Percentiles rank a stretch among this genome's conserved stretches.
These are phyloP conservation scores for Spergularia bocconei DNA, from an alignment of 148 eudicot genomes.

Conservation along the genomic window DNA sequence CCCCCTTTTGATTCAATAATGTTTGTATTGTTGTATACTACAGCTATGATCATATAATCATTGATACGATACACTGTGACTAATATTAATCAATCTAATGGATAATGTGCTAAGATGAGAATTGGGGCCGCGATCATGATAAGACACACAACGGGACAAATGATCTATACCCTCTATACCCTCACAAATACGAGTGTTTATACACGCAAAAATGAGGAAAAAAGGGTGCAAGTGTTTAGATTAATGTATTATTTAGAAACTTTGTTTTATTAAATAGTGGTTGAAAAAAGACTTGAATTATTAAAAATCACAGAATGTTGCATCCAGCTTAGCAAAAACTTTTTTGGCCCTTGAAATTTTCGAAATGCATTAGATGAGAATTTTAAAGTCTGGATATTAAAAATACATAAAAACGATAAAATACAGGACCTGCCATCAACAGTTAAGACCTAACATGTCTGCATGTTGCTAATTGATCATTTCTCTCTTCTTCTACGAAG, in stretches of 20 bases:
- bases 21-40: not conserved
- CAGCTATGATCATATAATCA: not conserved
- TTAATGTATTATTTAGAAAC: too few relatives aligned
- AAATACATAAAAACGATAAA: not conserved
- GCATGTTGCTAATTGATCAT: slow-evolving; percentile 1
- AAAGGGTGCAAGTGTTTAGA: too few relatives aligned
- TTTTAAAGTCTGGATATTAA: not conserved
- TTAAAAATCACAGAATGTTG: too few relatives aligned
- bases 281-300: too few relatives aligned
- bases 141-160: too few relatives aligned
- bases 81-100: too few relatives aligned
- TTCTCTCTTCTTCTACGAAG: slow-evolving; percentile 8
- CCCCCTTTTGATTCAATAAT: not conserved
- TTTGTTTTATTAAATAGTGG: too few relatives aligned
- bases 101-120: too few relatives aligned
- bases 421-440: slow-evolving; percentile 15
- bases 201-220: too few relatives aligned
- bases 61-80: not conserved
- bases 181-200: too few relatives aligned
- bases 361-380: not conserved
- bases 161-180: too few relatives aligned
- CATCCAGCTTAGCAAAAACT: not conserved
- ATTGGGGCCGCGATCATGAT: too few relatives aligned
- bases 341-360: slow-evolving; percentile 1
- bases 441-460: not conserved